Base-by-base conservation (phyloP, 2,329 filamentous ascomycete genomes). In the Biscogniauxia marginata region DNA sequence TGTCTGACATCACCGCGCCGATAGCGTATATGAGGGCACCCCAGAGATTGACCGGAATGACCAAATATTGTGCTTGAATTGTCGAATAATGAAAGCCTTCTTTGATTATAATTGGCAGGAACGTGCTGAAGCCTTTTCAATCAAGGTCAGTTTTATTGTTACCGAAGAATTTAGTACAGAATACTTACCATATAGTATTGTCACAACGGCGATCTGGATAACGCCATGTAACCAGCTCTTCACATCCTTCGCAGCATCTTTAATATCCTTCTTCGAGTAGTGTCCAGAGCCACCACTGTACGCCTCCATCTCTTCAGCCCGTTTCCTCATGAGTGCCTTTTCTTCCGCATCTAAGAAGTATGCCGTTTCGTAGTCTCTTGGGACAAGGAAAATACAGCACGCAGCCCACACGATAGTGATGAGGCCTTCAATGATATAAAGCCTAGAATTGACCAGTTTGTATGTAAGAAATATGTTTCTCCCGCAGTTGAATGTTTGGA, bases 1-100 rank as follows among this genome's bases (percentile, higher is more conserved):
- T 70, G 52, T 77, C 73, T 0, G 71, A 72, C 2, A 75, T 59
- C 50, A 72, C 64, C 4, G 74, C 73, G 5, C 72, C 73, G n/a
- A 73, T 50, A 1, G 67, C 67, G 54, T 75, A 76, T n/a, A 74
- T 69, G 4, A 75, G 34, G 0, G 73, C 70, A 1, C 72, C 74
- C 73, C 73, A 75, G 21, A 75, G 45, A 52, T 75, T 75, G n/a
- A 75, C 71, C 0, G 74, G 73, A 18, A 75, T 74, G 7, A 74
- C 72, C 3, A 75, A 64, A 51, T 75, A 75, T 59, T 70, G 60
- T 48, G 71, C 70, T 59, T 76, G 69, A 9, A 74, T 66, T 1
- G 71, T 72, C 1, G 71, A 72, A 52, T 73, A 75, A 20, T 72
- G 64, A 55, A 76, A 75, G 1, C 65, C 65, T 2, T 75, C 68